These are phyloP conservation scores for Solanum sparsipilum DNA, from an alignment of 257 asterid species.

Conservation along the genomic window DNA sequence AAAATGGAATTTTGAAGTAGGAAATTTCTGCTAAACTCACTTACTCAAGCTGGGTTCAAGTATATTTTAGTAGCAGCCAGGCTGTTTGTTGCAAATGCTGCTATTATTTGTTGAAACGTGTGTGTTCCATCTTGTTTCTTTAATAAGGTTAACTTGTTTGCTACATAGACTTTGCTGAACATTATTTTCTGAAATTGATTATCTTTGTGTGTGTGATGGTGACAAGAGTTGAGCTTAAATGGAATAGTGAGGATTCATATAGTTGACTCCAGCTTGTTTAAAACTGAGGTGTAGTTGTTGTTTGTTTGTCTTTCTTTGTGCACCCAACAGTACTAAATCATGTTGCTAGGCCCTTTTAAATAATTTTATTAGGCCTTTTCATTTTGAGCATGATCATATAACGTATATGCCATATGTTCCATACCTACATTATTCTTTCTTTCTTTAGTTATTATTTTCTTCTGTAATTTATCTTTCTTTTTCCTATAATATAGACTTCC, in stretches of 20 bases:
- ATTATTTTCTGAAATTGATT: not conserved
- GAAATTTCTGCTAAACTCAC: not conserved
- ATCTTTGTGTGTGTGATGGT: not conserved
- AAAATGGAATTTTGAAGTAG: not conserved
- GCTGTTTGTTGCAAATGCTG: not conserved
- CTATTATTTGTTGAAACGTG: not conserved
- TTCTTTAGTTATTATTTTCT: not conserved
- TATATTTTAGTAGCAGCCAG: not conserved
- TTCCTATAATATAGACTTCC: slow-evolving; percentile 42
- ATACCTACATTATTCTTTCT: not conserved
- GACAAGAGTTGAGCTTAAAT: not conserved
- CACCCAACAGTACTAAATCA: not conserved
- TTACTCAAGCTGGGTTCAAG: not conserved
- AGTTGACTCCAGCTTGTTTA: not conserved
- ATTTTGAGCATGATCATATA: not conserved
- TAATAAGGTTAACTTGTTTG: not conserved
- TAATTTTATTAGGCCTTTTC: not conserved
- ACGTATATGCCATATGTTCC: not conserved
- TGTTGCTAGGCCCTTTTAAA: not conserved
- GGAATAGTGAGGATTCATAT: not conserved
- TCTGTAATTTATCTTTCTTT: not conserved
- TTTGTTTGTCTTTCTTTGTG: not conserved
- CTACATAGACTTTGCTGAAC: not conserved
- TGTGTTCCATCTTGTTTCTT: not conserved
- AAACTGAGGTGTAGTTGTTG: not conserved